A percentile compares a stretch with the other conserved stretches of the same genome.
Evolutionary conservation across 345 rosid species (phyloP).

Genomic region (Rhodomyrtus tomentosa): DNA sequence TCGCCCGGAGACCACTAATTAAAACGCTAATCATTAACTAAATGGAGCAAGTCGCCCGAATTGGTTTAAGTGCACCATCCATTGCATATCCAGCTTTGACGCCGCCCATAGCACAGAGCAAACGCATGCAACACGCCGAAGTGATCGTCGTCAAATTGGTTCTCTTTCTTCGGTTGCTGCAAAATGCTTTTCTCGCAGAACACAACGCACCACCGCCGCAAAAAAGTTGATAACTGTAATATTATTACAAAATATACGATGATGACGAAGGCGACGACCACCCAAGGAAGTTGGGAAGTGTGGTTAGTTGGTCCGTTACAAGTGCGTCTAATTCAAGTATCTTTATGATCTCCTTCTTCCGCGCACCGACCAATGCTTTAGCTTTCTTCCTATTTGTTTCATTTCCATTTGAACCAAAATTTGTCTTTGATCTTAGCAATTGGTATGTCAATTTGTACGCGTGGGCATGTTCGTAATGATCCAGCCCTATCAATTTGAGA

Average conservation of each 20-base stretch:
- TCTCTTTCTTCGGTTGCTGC: background rate
- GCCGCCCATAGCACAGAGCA: background rate
- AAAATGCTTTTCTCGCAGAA: background rate
- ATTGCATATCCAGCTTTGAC: background rate
- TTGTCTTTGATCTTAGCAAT: background rate
- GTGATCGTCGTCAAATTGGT: background rate
- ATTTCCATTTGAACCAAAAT: background rate
- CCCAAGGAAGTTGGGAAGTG: background rate
- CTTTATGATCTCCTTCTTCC: background rate
- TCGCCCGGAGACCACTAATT: background rate
- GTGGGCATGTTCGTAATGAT: background rate
- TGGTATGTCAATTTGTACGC: background rate
- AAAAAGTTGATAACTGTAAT: background rate
- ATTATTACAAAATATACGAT: background rate
- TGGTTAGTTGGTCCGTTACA: background rate
- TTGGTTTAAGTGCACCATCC: background rate
- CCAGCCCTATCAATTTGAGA: background rate
- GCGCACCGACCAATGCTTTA: background rate
- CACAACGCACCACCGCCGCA: background rate
- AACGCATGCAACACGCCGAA: background rate
- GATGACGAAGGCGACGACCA: too few relatives aligned
- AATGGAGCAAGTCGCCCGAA: background rate
- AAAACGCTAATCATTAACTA: background rate
- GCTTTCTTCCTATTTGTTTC: background rate
- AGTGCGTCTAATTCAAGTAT: background rate